Evolutionary conservation across 2,329 filamentous ascomycete genomes (phyloP), one percentile per base, ranked within the genome.

Genomic region (Fusarium poae): DNA sequence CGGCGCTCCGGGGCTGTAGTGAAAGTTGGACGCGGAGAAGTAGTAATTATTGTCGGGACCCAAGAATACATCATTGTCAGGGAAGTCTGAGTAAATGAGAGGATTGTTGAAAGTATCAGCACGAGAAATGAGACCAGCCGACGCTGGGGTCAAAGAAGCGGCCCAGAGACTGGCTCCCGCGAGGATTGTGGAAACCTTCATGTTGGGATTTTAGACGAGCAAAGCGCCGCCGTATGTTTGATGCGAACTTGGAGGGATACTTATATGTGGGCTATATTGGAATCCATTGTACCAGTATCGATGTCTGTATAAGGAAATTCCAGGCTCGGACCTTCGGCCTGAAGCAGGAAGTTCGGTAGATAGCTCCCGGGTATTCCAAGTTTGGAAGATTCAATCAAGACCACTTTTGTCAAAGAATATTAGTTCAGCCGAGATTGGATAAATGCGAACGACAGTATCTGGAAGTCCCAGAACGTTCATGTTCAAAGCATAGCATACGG

Each of bases 1-100:
- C 0, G 87, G 86, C 0, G 86, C 86, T 12, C 86, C 86, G 1
- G 86, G 82, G 13, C 83, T 86, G 71, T 84, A 88, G 52, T 85
- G 83, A 71, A 88, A 85, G 9, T 81, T 87, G 2, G 86, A 88
- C 1, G 86, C 84, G 0, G 84, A 84, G 68, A 84, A 85, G 74
- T 88, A 88, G 73, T 82, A 88, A 44, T 74, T 85, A 4, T 80
- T 80, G 65, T 85, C 80, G 5, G 80, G 79, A 1, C 85, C 80
- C 9, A 83, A 80, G 68, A 85, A 82, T 18, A 88, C 79, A 67
- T 88, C 86, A 20, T 84, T 79, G 65, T 88, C 86, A 0, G 86
- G 82, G 35, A 86, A 80, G 67, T 88, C 86, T 54, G 85, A 79
- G 78, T 82, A 88, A 4, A 88, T 74, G n/a, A 87, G 78, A 0